These are phyloP conservation scores for Komagataella kurtzmanii DNA, from an alignment of 805 yeast species.

Conservation along the genomic window DNA sequence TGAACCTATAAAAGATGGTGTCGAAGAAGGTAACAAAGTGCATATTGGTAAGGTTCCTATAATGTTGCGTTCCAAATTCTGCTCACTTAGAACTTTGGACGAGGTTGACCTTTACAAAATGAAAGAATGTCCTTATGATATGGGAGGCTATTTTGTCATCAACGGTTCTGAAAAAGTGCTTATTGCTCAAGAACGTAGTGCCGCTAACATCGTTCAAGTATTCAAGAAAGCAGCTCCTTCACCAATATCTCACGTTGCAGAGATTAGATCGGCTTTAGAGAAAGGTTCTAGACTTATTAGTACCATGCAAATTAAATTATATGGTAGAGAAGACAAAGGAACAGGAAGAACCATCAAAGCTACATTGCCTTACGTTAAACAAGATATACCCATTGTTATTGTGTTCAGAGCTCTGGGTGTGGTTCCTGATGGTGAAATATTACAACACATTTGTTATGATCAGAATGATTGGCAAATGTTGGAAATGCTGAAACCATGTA, in stretches of 20 bases:
- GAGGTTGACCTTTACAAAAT: conserved; percentile 91
- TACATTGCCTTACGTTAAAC: conserved; percentile 89
- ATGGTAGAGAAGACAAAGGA: conserved; percentile 64
- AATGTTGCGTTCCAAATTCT: conserved; percentile 93
- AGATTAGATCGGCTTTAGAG: conserved; percentile 91
- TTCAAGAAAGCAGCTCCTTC: conserved; percentile 96
- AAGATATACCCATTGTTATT: conserved; percentile 93
- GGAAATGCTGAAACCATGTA: conserved; percentile 97
- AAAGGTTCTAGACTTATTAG: conserved; percentile 93
- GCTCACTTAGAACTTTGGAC: conserved; percentile 79
- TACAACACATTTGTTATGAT: conserved; percentile 97
- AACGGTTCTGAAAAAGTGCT: conserved; percentile 97
- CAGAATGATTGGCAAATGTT: conserved; percentile 99
- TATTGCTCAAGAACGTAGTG: conserved; percentile 97
- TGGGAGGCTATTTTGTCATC: conserved; percentile 98
- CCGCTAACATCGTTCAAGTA: conserved; percentile 97
- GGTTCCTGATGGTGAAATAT: conserved; percentile 97
- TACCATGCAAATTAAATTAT: conserved; percentile 86
- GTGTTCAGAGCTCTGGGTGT: conserved; percentile 97
- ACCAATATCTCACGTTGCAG: conserved; percentile 92
- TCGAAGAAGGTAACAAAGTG: conserved; percentile 65
- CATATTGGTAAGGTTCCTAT: conserved; percentile 95
- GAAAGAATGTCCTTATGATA: conserved; percentile 98
- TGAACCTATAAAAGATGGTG: conserved; percentile 27
- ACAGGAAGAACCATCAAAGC: conserved; percentile 83